Evolutionary conservation across 306 rosid species (phyloP).

Genomic region (Medicago lupulina): DNA sequence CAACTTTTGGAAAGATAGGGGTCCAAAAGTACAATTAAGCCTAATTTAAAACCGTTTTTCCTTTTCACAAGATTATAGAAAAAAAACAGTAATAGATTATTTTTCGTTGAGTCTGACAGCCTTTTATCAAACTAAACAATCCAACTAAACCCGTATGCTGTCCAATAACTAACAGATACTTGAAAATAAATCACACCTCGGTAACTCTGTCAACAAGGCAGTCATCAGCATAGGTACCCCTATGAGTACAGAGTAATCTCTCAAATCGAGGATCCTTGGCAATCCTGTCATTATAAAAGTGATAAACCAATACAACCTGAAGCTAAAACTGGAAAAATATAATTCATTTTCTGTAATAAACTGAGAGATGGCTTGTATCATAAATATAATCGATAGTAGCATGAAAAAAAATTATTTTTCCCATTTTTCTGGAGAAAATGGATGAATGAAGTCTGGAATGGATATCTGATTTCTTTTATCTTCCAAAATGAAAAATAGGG

Average conservation of each 20-base stretch:
- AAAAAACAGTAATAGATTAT: neutral
- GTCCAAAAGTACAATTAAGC: too few species aligned
- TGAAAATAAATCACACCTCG: constrained; percentile 53
- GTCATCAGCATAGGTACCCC: constrained; percentile 95
- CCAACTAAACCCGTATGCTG: neutral
- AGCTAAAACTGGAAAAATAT: constrained; percentile 13
- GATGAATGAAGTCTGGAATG: neutral
- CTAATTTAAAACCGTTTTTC: neutral
- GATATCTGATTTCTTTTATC: neutral
- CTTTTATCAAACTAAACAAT: neutral
- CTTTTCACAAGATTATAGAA: neutral
- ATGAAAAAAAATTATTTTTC: neutral
- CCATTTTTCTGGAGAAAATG: neutral
- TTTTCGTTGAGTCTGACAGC: neutral
- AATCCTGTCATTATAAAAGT: constrained; percentile 58
- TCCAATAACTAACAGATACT: neutral
- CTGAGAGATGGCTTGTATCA: neutral
- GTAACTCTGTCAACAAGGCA: constrained; percentile 89
- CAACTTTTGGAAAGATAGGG: too few species aligned
- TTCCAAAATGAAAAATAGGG: neutral
- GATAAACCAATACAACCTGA: constrained; percentile 27
- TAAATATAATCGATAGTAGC: constrained; percentile 8
- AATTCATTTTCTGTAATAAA: neutral
- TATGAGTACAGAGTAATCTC: constrained; percentile 81
- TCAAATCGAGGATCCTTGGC: constrained; percentile 95